Evolutionary conservation across 306 rosid genomes (phyloP), one percentile per base, ranked within the genome.

Genomic region (Canavalia ensiformis): DNA sequence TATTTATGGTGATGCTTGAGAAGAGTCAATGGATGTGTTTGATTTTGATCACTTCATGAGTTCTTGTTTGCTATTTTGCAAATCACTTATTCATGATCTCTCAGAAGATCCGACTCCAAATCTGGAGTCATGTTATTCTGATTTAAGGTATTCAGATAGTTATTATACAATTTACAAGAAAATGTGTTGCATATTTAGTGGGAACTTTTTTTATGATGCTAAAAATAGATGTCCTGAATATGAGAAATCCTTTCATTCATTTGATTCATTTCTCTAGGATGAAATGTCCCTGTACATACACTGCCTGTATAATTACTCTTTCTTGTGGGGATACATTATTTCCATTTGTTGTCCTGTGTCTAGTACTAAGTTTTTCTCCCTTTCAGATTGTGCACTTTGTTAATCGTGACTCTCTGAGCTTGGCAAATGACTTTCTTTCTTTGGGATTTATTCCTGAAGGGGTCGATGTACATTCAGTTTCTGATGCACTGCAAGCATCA

Each of bases 341-440:
- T 72, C 34, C 73, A 7, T 31, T 25, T 78, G 25, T 76, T 83
- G 59, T 68, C 70, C 70, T 76, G 18, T 45, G 44, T 59, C 72
- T 63, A 46, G 55, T 83, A 68, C 84, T 83, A 77, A 82, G 75
- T 73, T 81, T 69, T 76, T 75, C 78, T 83, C 51, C 78, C 86
- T 91, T 86, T 87, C 99, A 95, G 99, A 95, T 93, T 79, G 99
- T 95, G 89, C 99, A 95, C 93, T 95, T 87, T 70, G 98, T 93
- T 87, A 95, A 95, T 80, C 98, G 93, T 41, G 99, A 95, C 88
- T 90, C 99, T 68, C 88, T 91, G 88, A 92, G 99, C 85, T 88
- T 95, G 93, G 99, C 97, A 83, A 95, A 92, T 87, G 99, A 95
- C 87, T 95, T 89, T 78, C 96, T 93, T 82, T 95, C 98, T 45